These are phyloP conservation scores for Colletotrichum neosansevieriae DNA, from an alignment of 2,329 filamentous ascomycete genomes.

Conservation along the genomic window DNA sequence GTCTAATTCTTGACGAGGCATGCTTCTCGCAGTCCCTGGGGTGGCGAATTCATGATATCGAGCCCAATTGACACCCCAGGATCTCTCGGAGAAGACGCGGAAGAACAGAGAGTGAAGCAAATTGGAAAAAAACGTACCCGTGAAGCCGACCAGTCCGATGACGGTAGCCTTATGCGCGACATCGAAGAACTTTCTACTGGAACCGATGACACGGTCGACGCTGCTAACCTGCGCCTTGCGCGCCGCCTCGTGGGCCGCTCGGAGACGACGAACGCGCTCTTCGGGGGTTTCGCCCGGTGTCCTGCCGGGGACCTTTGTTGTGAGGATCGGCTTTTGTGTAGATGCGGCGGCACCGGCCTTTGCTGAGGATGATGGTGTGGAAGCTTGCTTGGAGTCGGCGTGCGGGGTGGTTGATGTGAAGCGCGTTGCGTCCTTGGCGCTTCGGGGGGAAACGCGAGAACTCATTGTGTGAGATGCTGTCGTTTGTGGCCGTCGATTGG, in stretches of 20 bases:
- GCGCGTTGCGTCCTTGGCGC: conserved; percentile 83
- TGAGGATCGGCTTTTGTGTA: conserved; percentile 21
- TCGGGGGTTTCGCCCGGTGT: conserved; percentile 71
- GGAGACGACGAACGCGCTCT: conserved; percentile 76
- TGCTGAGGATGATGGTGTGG: conserved; percentile 46
- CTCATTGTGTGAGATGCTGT: conserved; percentile 49
- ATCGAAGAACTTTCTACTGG: conserved; percentile 64
- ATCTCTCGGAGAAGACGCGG: background rate
- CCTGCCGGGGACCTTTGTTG: conserved; percentile 39
- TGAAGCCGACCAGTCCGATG: conserved; percentile 66
- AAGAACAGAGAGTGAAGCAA: background rate
- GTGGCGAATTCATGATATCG: background rate
- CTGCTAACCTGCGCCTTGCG: conserved; percentile 68
- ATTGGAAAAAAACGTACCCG: conserved; percentile 55
- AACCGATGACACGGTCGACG: conserved; percentile 63
- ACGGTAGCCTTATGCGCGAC: conserved; percentile 68
- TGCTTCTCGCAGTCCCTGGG: background rate
- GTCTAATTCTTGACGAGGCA: background rate
- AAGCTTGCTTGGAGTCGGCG: conserved; percentile 71
- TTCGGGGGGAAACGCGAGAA: conserved; percentile 68
- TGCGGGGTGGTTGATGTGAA: conserved; percentile 70
- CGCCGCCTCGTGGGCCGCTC: conserved; percentile 76
- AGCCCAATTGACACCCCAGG: background rate
- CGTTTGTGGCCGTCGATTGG: background rate
- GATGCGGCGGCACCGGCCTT: conserved; percentile 41